phyloP scores from a whole-genome alignment of 2,329 filamentous ascomycete genomes.

The Grosmannia serpens region DNA sequence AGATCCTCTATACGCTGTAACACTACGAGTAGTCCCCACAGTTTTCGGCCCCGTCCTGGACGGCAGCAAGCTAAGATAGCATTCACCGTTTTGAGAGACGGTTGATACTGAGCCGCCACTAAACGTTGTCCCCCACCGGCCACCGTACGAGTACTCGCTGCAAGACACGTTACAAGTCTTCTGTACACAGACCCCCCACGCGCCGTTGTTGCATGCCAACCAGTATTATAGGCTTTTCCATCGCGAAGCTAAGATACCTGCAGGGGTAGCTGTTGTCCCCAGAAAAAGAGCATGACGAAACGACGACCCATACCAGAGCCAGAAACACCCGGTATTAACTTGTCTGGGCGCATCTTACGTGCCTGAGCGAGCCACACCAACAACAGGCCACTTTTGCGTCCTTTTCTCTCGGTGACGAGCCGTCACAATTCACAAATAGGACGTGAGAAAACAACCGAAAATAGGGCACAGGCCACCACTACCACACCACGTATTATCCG shows the following conservation, averaged over 20 bases:
- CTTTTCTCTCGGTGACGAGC: neutral
- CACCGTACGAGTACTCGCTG: neutral
- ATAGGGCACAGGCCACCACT: neutral
- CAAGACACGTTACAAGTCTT: neutral
- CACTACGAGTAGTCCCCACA: neutral
- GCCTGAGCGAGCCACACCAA: neutral
- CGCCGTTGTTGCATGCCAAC: neutral
- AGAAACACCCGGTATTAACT: neutral
- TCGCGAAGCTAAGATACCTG: neutral
- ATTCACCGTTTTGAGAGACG: neutral
- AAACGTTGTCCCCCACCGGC: neutral
- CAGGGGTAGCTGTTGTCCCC: neutral
- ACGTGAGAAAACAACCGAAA: neutral
- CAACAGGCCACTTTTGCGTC: neutral
- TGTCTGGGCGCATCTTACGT: neutral
- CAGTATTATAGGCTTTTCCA: neutral
- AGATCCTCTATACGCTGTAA: too few species aligned
- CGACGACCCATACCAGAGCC: neutral
- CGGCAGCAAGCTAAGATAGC: neutral
- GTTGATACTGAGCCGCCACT: neutral
- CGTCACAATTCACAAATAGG: neutral
- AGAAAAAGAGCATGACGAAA: neutral
- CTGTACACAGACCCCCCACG: neutral
- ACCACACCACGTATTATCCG: neutral
- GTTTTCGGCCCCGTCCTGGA: neutral